Evolutionary conservation across 83 land plant genomes (phyloP).

Genomic region (Picea engelmannii): DNA sequence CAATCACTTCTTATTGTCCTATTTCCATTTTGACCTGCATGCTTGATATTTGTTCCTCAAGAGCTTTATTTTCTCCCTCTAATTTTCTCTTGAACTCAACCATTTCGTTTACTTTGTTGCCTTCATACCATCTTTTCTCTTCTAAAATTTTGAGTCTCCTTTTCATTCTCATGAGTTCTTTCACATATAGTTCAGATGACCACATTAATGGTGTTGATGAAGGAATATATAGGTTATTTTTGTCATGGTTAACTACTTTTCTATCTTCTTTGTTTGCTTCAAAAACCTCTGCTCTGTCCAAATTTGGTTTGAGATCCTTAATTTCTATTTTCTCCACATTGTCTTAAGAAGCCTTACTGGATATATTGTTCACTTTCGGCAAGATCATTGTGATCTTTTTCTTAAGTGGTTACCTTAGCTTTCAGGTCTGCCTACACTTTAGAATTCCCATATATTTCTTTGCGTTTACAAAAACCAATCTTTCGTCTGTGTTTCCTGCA

Average conservation of each 20-base stretch:
- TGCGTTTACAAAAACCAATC: too few relatives aligned
- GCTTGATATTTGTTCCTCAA: too few relatives aligned
- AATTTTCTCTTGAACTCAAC: background rate
- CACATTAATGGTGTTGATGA: background rate
- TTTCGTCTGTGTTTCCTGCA: too few relatives aligned
- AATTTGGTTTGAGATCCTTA: background rate
- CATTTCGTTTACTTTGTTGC: background rate
- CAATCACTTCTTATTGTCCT: background rate
- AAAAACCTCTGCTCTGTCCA: background rate
- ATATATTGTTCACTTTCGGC: background rate
- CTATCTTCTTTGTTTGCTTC: background rate
- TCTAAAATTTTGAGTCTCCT: too few relatives aligned
- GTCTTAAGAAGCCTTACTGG: background rate
- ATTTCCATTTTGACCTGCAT: background rate
- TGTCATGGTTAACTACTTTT: background rate
- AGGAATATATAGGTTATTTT: background rate
- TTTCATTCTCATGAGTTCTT: too few relatives aligned
- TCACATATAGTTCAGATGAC: too few relatives aligned
- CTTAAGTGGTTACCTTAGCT: background rate
- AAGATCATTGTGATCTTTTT: background rate
- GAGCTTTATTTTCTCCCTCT: too few relatives aligned
- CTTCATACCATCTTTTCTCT: background rate
- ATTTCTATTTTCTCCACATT: background rate
- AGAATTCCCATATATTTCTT: background rate
- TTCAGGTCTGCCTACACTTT: background rate